phyloP scores from a whole-genome alignment of 176 grass and related monocot genomes.

The Lolium rigidum region DNA sequence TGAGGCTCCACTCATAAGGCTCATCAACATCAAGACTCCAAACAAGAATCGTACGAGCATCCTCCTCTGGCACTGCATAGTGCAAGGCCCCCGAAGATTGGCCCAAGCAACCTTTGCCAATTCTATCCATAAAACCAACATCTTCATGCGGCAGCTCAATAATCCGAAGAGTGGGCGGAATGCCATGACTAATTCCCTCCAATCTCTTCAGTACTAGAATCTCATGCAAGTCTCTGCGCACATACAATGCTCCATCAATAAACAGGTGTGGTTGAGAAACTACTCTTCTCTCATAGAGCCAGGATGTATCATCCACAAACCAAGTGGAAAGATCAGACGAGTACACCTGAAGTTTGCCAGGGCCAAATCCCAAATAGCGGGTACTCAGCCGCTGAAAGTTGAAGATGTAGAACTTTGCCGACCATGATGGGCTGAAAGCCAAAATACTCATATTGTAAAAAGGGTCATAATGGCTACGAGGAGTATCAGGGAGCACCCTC shows the following conservation, averaged over 20 bases:
- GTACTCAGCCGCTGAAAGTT: constrained; percentile 23
- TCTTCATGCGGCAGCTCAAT: constrained; percentile 11
- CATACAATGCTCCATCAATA: background rate
- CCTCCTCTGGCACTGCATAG: constrained; percentile 20
- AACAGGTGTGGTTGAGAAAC: background rate
- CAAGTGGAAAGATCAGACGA: background rate
- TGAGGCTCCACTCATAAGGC: constrained; percentile 16
- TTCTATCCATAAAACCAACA: background rate
- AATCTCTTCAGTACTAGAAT: constrained; percentile 14
- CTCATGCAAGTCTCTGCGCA: background rate
- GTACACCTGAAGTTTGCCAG: constrained; percentile 31
- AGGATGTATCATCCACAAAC: background rate
- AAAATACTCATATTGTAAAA: constrained; percentile 23
- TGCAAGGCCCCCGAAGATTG: constrained; percentile 36
- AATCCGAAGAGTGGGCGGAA: background rate
- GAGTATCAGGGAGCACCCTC: constrained; percentile 12
- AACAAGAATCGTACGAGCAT: constrained; percentile 29
- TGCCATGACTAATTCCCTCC: background rate
- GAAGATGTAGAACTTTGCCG: constrained; percentile 45
- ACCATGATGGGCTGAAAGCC: constrained; percentile 34
- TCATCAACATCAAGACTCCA: constrained; percentile 11
- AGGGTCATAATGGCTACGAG: background rate
- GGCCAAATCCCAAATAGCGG: background rate
- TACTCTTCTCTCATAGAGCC: background rate
- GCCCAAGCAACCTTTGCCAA: constrained; percentile 32